Evolutionary conservation across 331 rosid genomes (phyloP).

Genomic region (Arachis monticola): DNA sequence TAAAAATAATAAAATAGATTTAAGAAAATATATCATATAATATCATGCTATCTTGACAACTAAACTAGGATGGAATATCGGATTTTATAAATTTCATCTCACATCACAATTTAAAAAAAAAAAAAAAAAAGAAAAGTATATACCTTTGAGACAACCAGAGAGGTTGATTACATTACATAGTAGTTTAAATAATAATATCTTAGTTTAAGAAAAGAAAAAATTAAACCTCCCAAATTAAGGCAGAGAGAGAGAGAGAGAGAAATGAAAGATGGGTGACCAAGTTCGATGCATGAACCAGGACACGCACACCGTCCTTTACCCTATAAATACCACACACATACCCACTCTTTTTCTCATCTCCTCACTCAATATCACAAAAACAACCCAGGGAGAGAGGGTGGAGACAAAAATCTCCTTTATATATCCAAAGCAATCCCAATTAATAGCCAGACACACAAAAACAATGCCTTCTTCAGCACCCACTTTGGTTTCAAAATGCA

Average conservation of each 20-base stretch:
- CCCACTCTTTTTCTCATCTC: slow-evolving; percentile 19
- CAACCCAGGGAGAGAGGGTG: background rate
- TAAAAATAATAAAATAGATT: too few species aligned
- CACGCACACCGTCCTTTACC: background rate
- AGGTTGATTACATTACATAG: background rate
- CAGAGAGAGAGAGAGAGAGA: background rate
- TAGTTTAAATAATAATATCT: slow-evolving; percentile 1
- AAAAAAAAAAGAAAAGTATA: too few species aligned
- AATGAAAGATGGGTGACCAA: too few species aligned
- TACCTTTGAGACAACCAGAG: background rate
- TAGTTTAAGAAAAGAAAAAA: too few species aligned
- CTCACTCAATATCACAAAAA: slow-evolving; percentile 17
- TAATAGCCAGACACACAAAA: background rate
- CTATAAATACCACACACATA: slow-evolving; percentile 24
- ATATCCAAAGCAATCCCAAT: slow-evolving; percentile 10
- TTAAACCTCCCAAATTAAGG: background rate
- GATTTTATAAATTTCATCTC: too few species aligned
- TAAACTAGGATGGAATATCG: too few species aligned
- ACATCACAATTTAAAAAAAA: background rate
- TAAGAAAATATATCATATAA: too few species aligned
- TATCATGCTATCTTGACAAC: too few species aligned
- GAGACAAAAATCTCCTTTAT: slow-evolving; percentile 18
- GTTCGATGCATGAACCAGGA: slow-evolving; percentile 55
- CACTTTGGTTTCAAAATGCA: slow-evolving; percentile 61
- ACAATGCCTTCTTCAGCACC: slow-evolving; percentile 46